phyloP scores from a whole-genome alignment of 345 rosid species.

The Populus ilicifolia region DNA sequence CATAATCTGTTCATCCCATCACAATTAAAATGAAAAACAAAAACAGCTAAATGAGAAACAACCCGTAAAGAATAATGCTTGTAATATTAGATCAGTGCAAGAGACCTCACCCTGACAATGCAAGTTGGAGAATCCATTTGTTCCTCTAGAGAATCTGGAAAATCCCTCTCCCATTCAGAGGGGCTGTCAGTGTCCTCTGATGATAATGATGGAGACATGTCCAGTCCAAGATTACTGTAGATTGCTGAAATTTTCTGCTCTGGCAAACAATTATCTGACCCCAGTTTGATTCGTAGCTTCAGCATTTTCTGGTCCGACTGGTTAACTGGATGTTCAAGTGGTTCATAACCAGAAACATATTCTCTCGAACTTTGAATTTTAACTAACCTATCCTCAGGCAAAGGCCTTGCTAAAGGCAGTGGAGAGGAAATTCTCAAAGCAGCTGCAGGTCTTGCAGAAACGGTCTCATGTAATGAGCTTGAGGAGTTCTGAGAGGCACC shows the following conservation, averaged over 20 bases:
- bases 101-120: constrained; percentile 56
- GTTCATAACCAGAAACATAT: neutral
- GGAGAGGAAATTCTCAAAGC: constrained; percentile 25
- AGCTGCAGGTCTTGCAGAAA: constrained; percentile 37
- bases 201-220: constrained; percentile 65
- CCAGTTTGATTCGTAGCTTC: constrained; percentile 65
- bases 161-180: constrained; percentile 52
- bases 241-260: constrained; percentile 52
- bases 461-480: constrained; percentile 4
- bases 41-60: constrained; percentile 14
- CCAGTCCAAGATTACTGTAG: constrained; percentile 61
- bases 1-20: constrained; percentile 52
- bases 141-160: constrained; percentile 32
- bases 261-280: constrained; percentile 54
- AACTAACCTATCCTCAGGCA: constrained; percentile 25
- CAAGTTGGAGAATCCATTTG: constrained; percentile 51
- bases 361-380: constrained; percentile 7
- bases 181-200: constrained; percentile 40
- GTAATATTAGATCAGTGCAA: constrained; percentile 15
- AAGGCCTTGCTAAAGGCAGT: constrained; percentile 33
- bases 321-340: constrained; percentile 25
- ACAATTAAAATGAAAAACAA: constrained; percentile 25
- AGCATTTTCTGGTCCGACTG: constrained; percentile 50
- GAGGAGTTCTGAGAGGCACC: neutral
- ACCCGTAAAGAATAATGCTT: neutral